Percentiles rank a stretch among this genome's conserved stretches.
Evolutionary conservation across 306 rosid species (phyloP).

Genomic region (Prosopis cineraria): DNA sequence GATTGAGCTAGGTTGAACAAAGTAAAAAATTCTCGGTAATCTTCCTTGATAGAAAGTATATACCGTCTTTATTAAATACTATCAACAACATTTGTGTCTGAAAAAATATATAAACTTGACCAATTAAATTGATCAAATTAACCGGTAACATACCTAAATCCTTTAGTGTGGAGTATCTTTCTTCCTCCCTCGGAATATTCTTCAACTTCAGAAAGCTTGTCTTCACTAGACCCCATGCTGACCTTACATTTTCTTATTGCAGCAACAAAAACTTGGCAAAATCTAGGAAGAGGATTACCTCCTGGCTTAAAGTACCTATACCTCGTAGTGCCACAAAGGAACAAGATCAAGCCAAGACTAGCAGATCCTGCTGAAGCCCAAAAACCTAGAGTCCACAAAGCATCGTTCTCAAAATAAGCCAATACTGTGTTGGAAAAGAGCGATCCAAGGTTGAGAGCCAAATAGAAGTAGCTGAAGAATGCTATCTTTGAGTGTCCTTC

Average conservation of each 20-base stretch:
- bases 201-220: too few species aligned
- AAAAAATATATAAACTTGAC: too few species aligned
- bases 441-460: slow-evolving; percentile 79
- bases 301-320: slow-evolving; percentile 64
- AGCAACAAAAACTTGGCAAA: slow-evolving; percentile 64
- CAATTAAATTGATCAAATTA: background rate
- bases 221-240: background rate
- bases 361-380: slow-evolving; percentile 90
- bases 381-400: slow-evolving; percentile 72
- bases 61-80: background rate
- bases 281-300: slow-evolving; percentile 78
- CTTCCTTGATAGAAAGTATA: background rate
- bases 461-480: slow-evolving; percentile 83
- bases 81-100: background rate
- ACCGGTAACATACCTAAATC: slow-evolving; percentile 59
- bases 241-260: slow-evolving; percentile 70
- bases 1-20: background rate
- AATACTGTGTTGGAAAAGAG: slow-evolving; percentile 81
- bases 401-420: slow-evolving; percentile 76
- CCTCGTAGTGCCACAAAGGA: slow-evolving; percentile 71
- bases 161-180: slow-evolving; percentile 65
- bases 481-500: slow-evolving; percentile 69
- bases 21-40: too few species aligned
- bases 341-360: slow-evolving; percentile 53
- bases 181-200: too few species aligned